Evolutionary conservation across 1,139 yeast species (phyloP).

Genomic region (Scheffersomyces illinoinensis): DNA sequence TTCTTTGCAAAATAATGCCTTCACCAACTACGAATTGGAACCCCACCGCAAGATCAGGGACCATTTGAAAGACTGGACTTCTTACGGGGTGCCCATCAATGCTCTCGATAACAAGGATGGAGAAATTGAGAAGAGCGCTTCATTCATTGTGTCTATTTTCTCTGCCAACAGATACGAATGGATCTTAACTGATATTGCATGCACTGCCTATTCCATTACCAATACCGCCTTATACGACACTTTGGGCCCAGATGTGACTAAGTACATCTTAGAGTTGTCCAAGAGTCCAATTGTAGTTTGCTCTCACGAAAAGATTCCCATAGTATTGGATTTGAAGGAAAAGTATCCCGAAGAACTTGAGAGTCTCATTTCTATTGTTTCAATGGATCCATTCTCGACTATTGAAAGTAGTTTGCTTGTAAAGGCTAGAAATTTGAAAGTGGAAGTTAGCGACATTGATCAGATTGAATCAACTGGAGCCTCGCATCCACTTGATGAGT

Average conservation of each 20-base stretch:
- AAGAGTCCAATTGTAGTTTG: conserved; percentile 37
- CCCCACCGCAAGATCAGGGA: conserved; percentile 14
- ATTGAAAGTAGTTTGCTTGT: conserved; percentile 1
- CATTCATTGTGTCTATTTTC: conserved; percentile 36
- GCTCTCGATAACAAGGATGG: conserved; percentile 7
- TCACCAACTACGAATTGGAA: conserved; percentile 23
- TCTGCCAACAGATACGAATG: conserved; percentile 41
- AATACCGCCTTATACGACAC: conserved; percentile 44
- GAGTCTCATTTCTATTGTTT: conserved; percentile 29
- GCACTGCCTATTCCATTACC: conserved; percentile 35
- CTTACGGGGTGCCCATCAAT: background rate
- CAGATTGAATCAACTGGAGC: conserved; percentile 19
- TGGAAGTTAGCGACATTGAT: conserved; percentile 14
- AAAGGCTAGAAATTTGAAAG: conserved; percentile 10
- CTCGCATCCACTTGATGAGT: conserved; percentile 10
- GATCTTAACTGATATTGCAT: conserved; percentile 39
- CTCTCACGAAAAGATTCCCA: conserved; percentile 30
- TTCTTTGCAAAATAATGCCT: conserved; percentile 31
- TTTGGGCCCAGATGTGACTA: conserved; percentile 36
- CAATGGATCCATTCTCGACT: conserved; percentile 33
- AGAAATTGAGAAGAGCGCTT: conserved; percentile 14
- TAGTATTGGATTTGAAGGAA: conserved; percentile 27
- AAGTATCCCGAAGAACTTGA: conserved; percentile 24
- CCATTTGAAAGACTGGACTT: background rate
- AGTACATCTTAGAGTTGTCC: conserved; percentile 34